Evolutionary conservation across 1,139 yeast species (phyloP), one percentile per base, ranked within the genome.

Genomic region (Candida tetrigidarum): DNA sequence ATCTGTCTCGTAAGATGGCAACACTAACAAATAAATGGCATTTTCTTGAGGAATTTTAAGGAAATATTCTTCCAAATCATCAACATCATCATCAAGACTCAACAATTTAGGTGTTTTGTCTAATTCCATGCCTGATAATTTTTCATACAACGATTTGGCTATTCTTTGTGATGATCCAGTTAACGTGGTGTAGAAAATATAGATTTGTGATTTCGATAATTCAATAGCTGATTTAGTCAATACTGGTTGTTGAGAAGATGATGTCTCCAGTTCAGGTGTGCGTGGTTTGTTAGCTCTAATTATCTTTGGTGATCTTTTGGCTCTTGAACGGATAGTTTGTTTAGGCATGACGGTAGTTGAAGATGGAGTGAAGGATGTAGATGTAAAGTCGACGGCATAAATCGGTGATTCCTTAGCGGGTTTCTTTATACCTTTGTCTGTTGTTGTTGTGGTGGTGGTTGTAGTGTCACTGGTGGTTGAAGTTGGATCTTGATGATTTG

Each of bases 1-100:
- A 63, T 91, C 97, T 0, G 92, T 87, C 56, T 90, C 97, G 60
- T 91, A 91, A 0, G 97, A 89, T 2, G 98, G 98, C 23, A 91
- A 71, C 12, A 91, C 89, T 51, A 91, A 56, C 20, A 92, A 60
- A 57, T 89, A 91, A n/a, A 88, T 67, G 37, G 81, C 72, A 44
- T 71, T 69, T 23, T 64, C 56, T 23, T 64, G 58, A 6, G 90
- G 88, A 10, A 85, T 82, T 39, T 81, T 75, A 39, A 88, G 73
- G 63, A 91, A 91, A 63, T 81, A 91, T 48, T 87, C 86, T 58
- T 91, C 97, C 46, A 89, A 68, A 63, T 91, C 97, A 51, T 85
- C 89, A 16, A 92, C 72, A 56, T 91, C 96, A 58, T 91, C 96
- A 53, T 81, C 86, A 43, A 91, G 66, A 60, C 89, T 86, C 43